Percentiles rank a stretch among this genome's conserved stretches.
These are phyloP conservation scores for Penicillium nucicola DNA, from an alignment of 495 filamentous ascomycete species.

Conservation along the genomic window DNA sequence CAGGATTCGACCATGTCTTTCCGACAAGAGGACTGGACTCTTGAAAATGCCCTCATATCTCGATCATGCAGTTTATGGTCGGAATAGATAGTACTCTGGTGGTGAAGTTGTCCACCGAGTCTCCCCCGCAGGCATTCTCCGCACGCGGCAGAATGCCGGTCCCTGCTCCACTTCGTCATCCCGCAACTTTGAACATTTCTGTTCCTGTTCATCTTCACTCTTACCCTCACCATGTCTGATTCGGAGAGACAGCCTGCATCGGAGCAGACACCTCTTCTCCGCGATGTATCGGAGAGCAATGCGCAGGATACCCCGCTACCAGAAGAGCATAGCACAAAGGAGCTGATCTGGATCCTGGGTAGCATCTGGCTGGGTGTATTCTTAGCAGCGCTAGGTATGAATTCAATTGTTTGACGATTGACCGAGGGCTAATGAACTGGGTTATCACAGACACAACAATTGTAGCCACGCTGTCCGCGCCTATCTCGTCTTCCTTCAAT, in stretches of 20 bases:
- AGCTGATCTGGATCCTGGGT: constrained; percentile 41
- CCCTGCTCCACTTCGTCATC: constrained; percentile 6
- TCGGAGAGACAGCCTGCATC: constrained; percentile 19
- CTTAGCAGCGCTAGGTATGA: constrained; percentile 66
- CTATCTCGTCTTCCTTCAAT: constrained; percentile 81
- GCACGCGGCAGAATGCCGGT: neutral
- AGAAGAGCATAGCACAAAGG: constrained; percentile 39
- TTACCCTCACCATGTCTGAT: constrained; percentile 17
- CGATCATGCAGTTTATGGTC: too few relatives aligned
- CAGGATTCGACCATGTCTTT: too few relatives aligned
- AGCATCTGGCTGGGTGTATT: constrained; percentile 77
- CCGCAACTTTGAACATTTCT: neutral
- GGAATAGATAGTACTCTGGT: too few relatives aligned
- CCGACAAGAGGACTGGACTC: too few relatives aligned
- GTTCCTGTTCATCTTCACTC: neutral
- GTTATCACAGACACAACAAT: constrained; percentile 63
- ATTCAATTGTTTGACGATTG: neutral
- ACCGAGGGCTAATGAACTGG: neutral
- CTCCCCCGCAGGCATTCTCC: neutral
- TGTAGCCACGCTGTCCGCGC: constrained; percentile 79
- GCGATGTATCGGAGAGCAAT: constrained; percentile 17
- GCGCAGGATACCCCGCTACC: constrained; percentile 20
- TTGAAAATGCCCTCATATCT: too few relatives aligned
- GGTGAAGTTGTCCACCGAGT: too few relatives aligned
- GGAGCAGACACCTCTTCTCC: constrained; percentile 42